Evolutionary conservation across 352 stramenopile genomes (phyloP), one percentile per base, ranked within the genome.

Genomic region (Phytopythium ostracodes): DNA sequence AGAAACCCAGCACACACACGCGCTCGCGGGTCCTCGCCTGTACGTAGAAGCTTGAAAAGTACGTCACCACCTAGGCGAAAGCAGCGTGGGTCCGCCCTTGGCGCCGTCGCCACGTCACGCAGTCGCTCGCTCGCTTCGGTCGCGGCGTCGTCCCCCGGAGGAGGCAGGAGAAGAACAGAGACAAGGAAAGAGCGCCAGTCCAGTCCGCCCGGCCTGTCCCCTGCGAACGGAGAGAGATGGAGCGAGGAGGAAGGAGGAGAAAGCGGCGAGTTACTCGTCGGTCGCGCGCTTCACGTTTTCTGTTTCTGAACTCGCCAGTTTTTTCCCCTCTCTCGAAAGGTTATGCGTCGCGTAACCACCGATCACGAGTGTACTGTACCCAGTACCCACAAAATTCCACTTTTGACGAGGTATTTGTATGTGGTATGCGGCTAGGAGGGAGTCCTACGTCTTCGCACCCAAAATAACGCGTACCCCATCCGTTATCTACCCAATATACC

Each of bases 251-350:
- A 18, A 8, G 40, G 17, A 0, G 15, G 8, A 24, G 42, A 8
- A 8, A 25, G 42, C 18, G 38, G 38, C 38, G 38, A 15, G n/a
- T 38, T 11, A 15, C 20, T 47, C 42, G 47, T 33, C 47, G 24
- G 24, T 53, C 47, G 24, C n/a, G 4, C 14, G 44, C n/a, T 20
- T 11, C 22, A 38, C 31, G 40, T 25, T 47, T 44, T 62, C 27
- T 63, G n/a, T 51, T 53, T 64, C 40, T 52, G 50, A 43, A 57
- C 59, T 57, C 50, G 47, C 17, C 25, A 54, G 47, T 54, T 50
- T 38, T 38, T 31, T 31, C 31, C 51, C 44, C 20, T 51, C 44
- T 6, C 1, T 6, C 7, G n/a, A 7, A 1, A 14, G 47, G 47
- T 7, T 38, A 54, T 25, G 7, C 50, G 11, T 8, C 29, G n/a